A percentile compares a stretch with the other conserved stretches of the same genome.
Evolutionary conservation across 352 stramenopile species (phyloP).

Genomic region (Globisporangium emineosum): DNA sequence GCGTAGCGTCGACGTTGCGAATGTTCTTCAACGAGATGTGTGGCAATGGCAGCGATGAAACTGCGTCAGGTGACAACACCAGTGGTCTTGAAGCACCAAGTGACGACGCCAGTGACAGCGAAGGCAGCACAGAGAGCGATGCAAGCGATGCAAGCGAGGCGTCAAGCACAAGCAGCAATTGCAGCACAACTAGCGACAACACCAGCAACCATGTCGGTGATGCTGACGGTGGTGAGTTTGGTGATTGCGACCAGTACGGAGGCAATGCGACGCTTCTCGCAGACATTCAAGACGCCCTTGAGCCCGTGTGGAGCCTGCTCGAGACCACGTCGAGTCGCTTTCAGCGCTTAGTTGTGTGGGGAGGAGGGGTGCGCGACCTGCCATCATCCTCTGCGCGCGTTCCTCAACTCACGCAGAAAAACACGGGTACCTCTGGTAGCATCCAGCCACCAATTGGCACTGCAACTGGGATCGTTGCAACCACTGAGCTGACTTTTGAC

Average conservation of each 20-base stretch:
- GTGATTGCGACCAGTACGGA: not conserved
- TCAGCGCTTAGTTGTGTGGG: conserved; percentile 5
- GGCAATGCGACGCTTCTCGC: conserved; percentile 14
- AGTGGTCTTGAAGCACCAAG: not conserved
- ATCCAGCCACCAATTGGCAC: not conserved
- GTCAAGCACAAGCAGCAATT: not conserved
- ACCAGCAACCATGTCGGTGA: not conserved
- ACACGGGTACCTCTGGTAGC: not conserved
- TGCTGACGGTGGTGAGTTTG: not conserved
- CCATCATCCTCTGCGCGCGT: conserved; percentile 5
- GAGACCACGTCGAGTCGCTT: conserved; percentile 13
- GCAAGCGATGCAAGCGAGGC: not conserved
- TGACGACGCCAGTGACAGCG: not conserved
- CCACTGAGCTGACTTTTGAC: not conserved
- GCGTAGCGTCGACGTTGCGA: conserved; percentile 1
- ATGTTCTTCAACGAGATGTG: conserved; percentile 8
- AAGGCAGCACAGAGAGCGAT: conserved; percentile 7
- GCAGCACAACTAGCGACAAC: not conserved
- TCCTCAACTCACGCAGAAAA: not conserved
- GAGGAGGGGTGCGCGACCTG: conserved; percentile 1
- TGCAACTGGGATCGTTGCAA: not conserved
- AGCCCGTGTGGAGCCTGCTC: conserved; percentile 12
- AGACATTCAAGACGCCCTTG: conserved; percentile 15
- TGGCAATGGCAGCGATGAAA: not conserved
- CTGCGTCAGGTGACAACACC: not conserved